Evolutionary conservation across 768 basidiomycete genomes (phyloP).

Genomic region (Calocera cornea): DNA sequence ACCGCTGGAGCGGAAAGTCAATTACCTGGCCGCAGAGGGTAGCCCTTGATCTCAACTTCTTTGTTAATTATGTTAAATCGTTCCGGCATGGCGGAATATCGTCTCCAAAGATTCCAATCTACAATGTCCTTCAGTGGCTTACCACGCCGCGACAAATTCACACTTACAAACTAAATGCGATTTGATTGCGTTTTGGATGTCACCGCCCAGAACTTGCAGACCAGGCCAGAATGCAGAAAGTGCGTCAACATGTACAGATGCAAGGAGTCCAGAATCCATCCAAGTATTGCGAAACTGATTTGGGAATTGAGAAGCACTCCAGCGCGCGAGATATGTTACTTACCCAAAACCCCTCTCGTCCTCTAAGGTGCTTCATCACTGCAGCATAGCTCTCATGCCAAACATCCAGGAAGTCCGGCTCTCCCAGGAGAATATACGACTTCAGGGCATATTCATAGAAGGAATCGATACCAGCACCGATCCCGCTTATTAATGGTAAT

Average conservation of each 20-base stretch:
- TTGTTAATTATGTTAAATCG: constrained; percentile 72
- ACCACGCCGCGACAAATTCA: not conserved
- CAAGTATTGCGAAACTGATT: constrained; percentile 73
- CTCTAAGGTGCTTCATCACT: constrained; percentile 72
- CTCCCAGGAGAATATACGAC: constrained; percentile 79
- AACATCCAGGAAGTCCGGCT: constrained; percentile 65
- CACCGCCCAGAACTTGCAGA: constrained; percentile 73
- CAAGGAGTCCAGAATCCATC: constrained; percentile 59
- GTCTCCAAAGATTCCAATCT: constrained; percentile 92
- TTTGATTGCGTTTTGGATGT: constrained; percentile 80
- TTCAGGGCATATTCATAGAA: constrained; percentile 92
- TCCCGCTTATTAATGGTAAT: constrained; percentile 58
- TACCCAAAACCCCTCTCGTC: constrained; percentile 81
- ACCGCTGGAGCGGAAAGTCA: not conserved
- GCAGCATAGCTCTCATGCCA: constrained; percentile 74
- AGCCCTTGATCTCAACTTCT: constrained; percentile 59
- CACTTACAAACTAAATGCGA: constrained; percentile 72
- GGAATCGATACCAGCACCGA: constrained; percentile 91
- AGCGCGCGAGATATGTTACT: constrained; percentile 16
- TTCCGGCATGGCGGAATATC: constrained; percentile 80
- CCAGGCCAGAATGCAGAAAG: constrained; percentile 97
- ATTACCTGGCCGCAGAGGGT: constrained; percentile 62
- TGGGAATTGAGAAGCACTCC: not conserved
- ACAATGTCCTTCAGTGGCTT: not conserved
- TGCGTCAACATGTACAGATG: constrained; percentile 77